phyloP scores from a whole-genome alignment of 73 alveolate species.

The Urostyla sp. region DNA sequence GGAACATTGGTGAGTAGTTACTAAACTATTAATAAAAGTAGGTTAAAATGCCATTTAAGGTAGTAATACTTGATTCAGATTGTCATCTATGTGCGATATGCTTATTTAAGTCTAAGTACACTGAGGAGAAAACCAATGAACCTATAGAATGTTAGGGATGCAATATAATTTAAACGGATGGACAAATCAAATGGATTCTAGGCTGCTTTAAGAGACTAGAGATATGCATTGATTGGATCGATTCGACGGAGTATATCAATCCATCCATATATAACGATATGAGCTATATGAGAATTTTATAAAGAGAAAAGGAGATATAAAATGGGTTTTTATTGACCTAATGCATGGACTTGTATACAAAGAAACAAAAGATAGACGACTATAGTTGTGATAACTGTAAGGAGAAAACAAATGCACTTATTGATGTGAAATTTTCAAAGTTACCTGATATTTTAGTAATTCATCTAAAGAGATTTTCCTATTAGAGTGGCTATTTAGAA shows the following conservation, averaged over 20 bases:
- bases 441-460: conserved; percentile 82
- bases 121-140: neutral
- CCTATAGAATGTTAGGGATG: conserved; percentile 64
- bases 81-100: conserved; percentile 54
- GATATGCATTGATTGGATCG: conserved; percentile 66
- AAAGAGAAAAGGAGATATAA: conserved; percentile 55
- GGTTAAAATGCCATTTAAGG: conserved; percentile 44
- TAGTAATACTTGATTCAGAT: conserved; percentile 42
- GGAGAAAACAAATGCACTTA: conserved; percentile 46
- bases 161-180: conserved; percentile 50
- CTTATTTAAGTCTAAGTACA: conserved; percentile 36
- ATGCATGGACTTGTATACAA: conserved; percentile 55
- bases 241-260: conserved; percentile 4
- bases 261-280: conserved; percentile 36
- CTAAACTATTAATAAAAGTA: neutral
- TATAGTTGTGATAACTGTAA: conserved; percentile 69
- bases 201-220: conserved; percentile 65
- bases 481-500: conserved; percentile 74
- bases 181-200: conserved; percentile 62
- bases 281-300: conserved; percentile 12
- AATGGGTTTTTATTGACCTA: conserved; percentile 47
- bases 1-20: conserved; percentile 10
- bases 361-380: conserved; percentile 54
- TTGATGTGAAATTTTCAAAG: conserved; percentile 46
- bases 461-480: conserved; percentile 80